Evolutionary conservation across 1,284 basidiomycete genomes (phyloP), one percentile per base, ranked within the genome.

Genomic region (Cryptococcus sp.): DNA sequence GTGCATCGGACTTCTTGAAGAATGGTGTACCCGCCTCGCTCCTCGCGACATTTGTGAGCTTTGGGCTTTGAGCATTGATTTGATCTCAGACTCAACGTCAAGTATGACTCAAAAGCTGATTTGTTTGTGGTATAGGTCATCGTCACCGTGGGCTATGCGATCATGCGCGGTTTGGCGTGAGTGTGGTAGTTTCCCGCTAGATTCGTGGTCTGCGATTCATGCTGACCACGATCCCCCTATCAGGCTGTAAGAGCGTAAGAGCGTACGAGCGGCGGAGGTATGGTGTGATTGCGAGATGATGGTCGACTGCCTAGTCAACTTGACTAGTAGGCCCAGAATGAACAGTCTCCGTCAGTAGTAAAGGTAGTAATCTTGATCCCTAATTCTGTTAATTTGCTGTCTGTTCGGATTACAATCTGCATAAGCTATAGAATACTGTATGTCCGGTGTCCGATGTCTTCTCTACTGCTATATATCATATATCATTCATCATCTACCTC

Each of bases 1-100:
- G 86, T 22, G 92, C 93, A 67, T 78, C 87, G 22, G 93, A 97
- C 78, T 98, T 98, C 80, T 80, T 97, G 68, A 91, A 90, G 81
- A 94, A 93, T 67, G 93, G 95, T 47, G 86, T 98, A 25, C 91
- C 91, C 0, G 92, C 95, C 3, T 93, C 90, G 64, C 82, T 97
- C 53, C 84, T 96, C 31, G 90, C 94, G 1, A 88, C 88, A 0
- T 74, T 89, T 68, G 90, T 93, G 67, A 65, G 86, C 80, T 8
- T 51, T 50, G 54, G n/a, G n/a, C n/a, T n/a, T 35, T 19, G 41
- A 57, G 16, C 49, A 42, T 42, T 16, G 41, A 25, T 25, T 6
- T 25, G 25, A 25, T 25, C 46, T 42, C 20, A 15, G 45, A 20
- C 46, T 39, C 3, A 49, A 27, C 54, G 19, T 35, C 57, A 39